phyloP scores from a whole-genome alignment of 177 flowering plant species.

The Telopea speciosissima region DNA sequence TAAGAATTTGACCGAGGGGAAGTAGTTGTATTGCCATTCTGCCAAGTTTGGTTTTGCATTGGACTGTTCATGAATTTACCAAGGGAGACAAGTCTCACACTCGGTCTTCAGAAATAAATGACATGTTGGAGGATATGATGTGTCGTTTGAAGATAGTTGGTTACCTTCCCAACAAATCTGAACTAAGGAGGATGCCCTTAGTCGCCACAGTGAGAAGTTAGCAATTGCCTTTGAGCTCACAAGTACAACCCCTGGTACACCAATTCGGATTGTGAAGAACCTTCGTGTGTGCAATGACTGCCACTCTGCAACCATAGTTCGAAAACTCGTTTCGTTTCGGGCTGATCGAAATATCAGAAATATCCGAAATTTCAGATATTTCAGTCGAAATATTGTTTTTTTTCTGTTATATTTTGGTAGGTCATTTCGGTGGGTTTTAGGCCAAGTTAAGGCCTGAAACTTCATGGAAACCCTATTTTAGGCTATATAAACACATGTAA shows the following conservation, averaged over 20 bases:
- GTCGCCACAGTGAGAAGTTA: slow-evolving; percentile 35
- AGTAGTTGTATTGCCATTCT: slow-evolving; percentile 23
- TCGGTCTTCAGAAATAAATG: slow-evolving; percentile 17
- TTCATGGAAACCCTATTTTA: too few relatives aligned
- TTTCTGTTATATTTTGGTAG: too few relatives aligned
- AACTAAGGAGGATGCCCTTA: slow-evolving; percentile 31
- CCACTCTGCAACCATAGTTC: too few relatives aligned
- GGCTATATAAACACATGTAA: too few relatives aligned
- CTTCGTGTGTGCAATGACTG: slow-evolving; percentile 36
- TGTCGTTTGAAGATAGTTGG: slow-evolving; percentile 20
- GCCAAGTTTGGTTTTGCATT: slow-evolving; percentile 24
- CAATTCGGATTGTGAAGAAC: slow-evolving; percentile 30
- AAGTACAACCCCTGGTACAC: slow-evolving; percentile 18
- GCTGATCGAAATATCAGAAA: too few relatives aligned
- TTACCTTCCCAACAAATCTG: slow-evolving; percentile 27
- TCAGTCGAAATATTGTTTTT: too few relatives aligned
- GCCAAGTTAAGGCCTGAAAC: too few relatives aligned
- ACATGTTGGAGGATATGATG: slow-evolving; percentile 27
- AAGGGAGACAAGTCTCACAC: slow-evolving; percentile 27
- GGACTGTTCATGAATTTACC: slow-evolving; percentile 31
- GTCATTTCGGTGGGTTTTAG: too few relatives aligned
- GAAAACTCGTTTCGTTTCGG: too few relatives aligned
- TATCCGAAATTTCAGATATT: too few relatives aligned
- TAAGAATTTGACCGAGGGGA: slow-evolving; percentile 15
- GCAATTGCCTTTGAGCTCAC: slow-evolving; percentile 32